These are phyloP conservation scores for Neopestalotiopsis sp. DNA, from an alignment of 2,329 filamentous ascomycete genomes.

Conservation along the genomic window DNA sequence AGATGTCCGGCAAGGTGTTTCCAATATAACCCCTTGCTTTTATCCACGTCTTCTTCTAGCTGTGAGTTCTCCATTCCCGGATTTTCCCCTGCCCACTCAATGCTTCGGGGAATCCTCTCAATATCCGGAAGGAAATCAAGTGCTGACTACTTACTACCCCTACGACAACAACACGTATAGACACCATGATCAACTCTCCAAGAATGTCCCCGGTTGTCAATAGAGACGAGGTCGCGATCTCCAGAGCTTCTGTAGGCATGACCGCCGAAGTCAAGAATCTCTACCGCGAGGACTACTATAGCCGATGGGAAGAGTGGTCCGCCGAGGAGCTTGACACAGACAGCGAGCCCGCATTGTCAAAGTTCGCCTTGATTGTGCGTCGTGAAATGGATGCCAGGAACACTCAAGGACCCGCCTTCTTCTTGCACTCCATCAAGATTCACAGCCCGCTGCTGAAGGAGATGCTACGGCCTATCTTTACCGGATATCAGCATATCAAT, in stretches of 20 bases:
- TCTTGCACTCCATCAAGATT: slow-evolving; percentile 63
- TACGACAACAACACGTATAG: no score
- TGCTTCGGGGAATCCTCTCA: no score
- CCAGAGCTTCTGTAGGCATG: background rate
- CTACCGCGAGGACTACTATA: background rate
- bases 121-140: no score
- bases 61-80: no score
- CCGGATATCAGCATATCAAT: slow-evolving; percentile 65
- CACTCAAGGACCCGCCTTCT: background rate
- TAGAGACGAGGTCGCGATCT: no score
- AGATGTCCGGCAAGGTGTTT: no score
- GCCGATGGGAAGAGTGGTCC: background rate
- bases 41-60: no score
- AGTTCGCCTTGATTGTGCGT: slow-evolving; percentile 9
- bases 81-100: no score
- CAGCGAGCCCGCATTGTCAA: background rate
- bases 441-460: slow-evolving; percentile 67
- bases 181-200: no score
- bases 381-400: background rate
- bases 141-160: no score
- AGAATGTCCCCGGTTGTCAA: no score
- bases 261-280: background rate
- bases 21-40: no score
- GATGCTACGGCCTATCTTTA: slow-evolving; percentile 59
- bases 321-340: background rate